phyloP scores from a whole-genome alignment of 2,329 filamentous ascomycete species.

The Colletotrichum viniferum region DNA sequence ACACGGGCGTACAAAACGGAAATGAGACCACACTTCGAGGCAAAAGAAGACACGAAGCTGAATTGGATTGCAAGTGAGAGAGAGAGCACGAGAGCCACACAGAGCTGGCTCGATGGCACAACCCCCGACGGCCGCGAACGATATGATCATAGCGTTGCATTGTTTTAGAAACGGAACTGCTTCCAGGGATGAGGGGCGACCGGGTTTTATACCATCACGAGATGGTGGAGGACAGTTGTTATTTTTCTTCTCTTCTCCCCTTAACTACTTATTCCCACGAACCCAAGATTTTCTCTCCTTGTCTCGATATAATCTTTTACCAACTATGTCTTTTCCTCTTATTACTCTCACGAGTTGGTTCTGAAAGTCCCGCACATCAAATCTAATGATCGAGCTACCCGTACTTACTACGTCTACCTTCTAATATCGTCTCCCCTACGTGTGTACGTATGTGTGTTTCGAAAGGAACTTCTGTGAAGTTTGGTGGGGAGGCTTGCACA shows the following conservation, averaged over 20 bases:
- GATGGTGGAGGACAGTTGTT: not conserved
- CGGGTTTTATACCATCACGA: not conserved
- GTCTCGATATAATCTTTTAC: not conserved
- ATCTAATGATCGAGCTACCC: not conserved
- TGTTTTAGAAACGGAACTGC: constrained; percentile 4
- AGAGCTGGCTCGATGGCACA: constrained; percentile 25
- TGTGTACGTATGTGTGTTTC: not conserved
- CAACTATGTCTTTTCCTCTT: not conserved
- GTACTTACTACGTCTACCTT: not conserved
- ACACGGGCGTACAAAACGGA: constrained; percentile 12
- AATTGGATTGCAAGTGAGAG: not conserved
- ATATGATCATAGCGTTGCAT: constrained; percentile 20
- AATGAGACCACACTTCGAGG: not conserved
- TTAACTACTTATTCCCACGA: not conserved
- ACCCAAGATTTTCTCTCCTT: not conserved
- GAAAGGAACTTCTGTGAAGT: not conserved
- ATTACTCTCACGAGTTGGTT: not conserved
- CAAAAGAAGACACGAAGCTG: not conserved
- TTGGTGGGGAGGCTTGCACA: not conserved
- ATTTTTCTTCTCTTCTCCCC: not conserved
- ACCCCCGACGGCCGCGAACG: constrained; percentile 15
- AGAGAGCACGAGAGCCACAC: constrained; percentile 10
- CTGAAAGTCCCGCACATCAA: not conserved
- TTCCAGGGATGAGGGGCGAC: not conserved
- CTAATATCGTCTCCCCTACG: not conserved